A percentile compares a stretch with the other conserved stretches of the same genome.
Evolutionary conservation across 2,329 filamentous ascomycete species (phyloP).

Genomic region (Aspergillus chevalieri): DNA sequence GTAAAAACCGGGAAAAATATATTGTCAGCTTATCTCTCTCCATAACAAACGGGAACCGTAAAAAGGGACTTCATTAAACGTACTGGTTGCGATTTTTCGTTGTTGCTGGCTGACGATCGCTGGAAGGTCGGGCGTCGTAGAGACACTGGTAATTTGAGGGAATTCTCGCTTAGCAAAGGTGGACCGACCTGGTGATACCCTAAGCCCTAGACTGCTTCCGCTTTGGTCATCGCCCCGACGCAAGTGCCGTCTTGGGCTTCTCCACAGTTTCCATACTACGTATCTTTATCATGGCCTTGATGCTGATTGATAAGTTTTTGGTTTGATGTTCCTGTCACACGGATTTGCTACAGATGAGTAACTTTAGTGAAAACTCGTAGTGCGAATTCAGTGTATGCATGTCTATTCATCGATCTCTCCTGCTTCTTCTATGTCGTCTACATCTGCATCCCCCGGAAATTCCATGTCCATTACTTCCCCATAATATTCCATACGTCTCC

Average conservation of each 20-base stretch:
- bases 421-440: constrained; percentile 13
- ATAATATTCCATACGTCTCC: constrained; percentile 26
- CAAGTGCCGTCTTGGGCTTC: constrained; percentile 11
- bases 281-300: neutral
- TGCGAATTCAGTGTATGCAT: neutral
- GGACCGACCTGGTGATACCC: constrained; percentile 27
- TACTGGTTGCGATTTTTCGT: constrained; percentile 45
- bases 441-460: constrained; percentile 9
- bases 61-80: constrained; percentile 19
- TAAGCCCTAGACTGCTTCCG: constrained; percentile 32
- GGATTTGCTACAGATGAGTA: neutral
- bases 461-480: constrained; percentile 13
- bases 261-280: constrained; percentile 8
- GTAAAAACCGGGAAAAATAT: constrained; percentile 29
- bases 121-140: constrained; percentile 29
- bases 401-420: constrained; percentile 8
- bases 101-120: constrained; percentile 38
- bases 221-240: constrained; percentile 3
- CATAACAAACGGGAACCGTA: constrained; percentile 9
- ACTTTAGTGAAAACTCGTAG: neutral
- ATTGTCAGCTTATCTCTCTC: constrained; percentile 42
- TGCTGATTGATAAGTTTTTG: neutral
- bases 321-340: neutral
- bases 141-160: constrained; percentile 34
- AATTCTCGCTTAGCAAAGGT: constrained; percentile 41